These are phyloP conservation scores for Infundibulicybe gibba DNA, from an alignment of 768 basidiomycete genomes.

Conservation along the genomic window DNA sequence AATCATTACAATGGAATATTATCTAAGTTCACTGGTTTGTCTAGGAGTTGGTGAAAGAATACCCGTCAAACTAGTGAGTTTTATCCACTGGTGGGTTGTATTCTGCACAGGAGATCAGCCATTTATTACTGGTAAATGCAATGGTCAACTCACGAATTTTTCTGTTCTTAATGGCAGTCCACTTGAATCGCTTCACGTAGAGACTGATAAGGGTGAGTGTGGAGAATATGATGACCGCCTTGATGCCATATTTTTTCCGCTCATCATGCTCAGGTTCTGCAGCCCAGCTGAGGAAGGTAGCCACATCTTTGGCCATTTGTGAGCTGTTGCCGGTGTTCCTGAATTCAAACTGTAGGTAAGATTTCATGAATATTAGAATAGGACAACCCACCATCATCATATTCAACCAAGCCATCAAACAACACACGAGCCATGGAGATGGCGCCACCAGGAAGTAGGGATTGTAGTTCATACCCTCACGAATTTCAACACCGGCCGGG, in stretches of 20 bases:
- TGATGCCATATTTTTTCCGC: constrained; percentile 94
- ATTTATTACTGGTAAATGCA: neutral
- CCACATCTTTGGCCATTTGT: constrained; percentile 99
- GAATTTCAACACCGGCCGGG: constrained; percentile 90
- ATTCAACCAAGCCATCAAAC: constrained; percentile 96
- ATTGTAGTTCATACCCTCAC: constrained; percentile 99
- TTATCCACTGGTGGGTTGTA: constrained; percentile 62
- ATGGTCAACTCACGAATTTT: constrained; percentile 70
- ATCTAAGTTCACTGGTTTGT: constrained; percentile 4
- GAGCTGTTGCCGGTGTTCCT: constrained; percentile 96
- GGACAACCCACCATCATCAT: constrained; percentile 73
- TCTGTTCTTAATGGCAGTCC: constrained; percentile 88
- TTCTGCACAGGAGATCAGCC: constrained; percentile 28
- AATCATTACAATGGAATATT: neutral
- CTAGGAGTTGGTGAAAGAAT: constrained; percentile 6
- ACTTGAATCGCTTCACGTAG: constrained; percentile 96
- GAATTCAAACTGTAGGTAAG: neutral
- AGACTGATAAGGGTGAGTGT: constrained; percentile 74
- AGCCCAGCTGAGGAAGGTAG: constrained; percentile 94
- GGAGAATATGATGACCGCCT: constrained; percentile 93
- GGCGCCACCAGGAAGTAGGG: constrained; percentile 97
- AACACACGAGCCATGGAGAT: constrained; percentile 98
- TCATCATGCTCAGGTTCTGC: constrained; percentile 98
- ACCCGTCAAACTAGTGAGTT: constrained; percentile 41
- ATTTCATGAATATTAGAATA: neutral